These are phyloP conservation scores for Alternaria atra DNA, from an alignment of 2,329 filamentous ascomycete species.

Conservation along the genomic window DNA sequence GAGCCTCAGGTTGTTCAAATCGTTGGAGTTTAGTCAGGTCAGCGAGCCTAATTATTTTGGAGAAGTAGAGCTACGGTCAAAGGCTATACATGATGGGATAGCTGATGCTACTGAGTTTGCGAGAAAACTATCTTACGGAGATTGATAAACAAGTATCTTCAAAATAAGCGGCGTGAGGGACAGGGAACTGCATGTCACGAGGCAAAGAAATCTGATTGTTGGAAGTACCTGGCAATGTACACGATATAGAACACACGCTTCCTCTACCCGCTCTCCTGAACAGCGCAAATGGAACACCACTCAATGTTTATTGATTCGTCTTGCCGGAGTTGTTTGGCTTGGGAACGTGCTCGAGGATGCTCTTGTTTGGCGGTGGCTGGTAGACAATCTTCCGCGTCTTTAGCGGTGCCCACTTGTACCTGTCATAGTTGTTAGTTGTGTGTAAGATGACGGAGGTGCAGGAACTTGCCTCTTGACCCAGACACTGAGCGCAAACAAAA, in stretches of 20 bases:
- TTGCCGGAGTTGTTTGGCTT: constrained; percentile 44
- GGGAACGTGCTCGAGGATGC: constrained; percentile 40
- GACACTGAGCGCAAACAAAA: constrained; percentile 85
- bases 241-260: constrained; percentile 51
- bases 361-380: constrained; percentile 69
- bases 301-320: constrained; percentile 43
- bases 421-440: constrained; percentile 46
- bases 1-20: constrained; percentile 69
- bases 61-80: constrained; percentile 62
- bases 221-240: constrained; percentile 50
- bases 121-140: neutral
- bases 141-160: neutral
- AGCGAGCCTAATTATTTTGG: constrained; percentile 70
- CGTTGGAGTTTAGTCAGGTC: constrained; percentile 65
- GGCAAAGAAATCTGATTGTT: constrained; percentile 41
- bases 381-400: constrained; percentile 96
- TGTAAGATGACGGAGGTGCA: neutral
- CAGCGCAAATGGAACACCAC: constrained; percentile 28
- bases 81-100: neutral
- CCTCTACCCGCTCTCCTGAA: constrained; percentile 32
- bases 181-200: constrained; percentile 6
- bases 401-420: constrained; percentile 96
- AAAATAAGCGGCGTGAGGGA: neutral
- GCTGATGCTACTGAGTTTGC: neutral
- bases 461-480: constrained; percentile 86